Base-by-base conservation (phyloP, 2,329 filamentous ascomycete genomes). In the Apiospora pterosperma region DNA sequence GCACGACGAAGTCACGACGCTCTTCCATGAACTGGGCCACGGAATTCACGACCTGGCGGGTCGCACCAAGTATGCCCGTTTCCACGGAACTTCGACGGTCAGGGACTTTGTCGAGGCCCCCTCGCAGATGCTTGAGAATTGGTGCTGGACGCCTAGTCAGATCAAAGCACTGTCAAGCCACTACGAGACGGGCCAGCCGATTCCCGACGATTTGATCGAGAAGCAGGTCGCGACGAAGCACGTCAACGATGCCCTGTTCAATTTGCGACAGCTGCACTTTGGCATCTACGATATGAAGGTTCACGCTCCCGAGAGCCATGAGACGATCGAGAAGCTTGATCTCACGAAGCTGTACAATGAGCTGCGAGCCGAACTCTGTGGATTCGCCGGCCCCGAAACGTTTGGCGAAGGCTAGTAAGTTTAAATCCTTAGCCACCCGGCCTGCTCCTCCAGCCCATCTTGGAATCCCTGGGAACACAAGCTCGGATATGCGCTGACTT, bases 211-310 rank as follows among this genome's bases (percentile, higher is more conserved):
- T 16, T 82, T 96, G 21, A 89, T 94, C 64, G 82, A 89, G 71
- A 91, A 88, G 75, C 84, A 93, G 66, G 88, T 96, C 72, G 84
- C 84, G 60, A 93, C 91, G 16, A 92, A 93, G 78, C 90, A 93
- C 71, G 89, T 95, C 74, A 95, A 95, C 75, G 91, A 89, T 66
- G 91, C 91, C 0, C 84, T 93, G 5, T 91, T 91, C 78, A 94
- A 93, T 73, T 83, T 95, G 34, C 84, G 90, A 44, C 92, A 95
- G 77, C 81, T 96, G 48, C 88, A 93, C 76, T 93, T 93, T 73
- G 92, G 91, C 42, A 90, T 92, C 66, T 95, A 92, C 70, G 92
- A 96, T 75, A 95, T 96, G 92, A 87, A 88, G 0, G 84, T 95
- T 3, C 92, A 96, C 77, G 86, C 88, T 34, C 89, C 90, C 8